phyloP scores from a whole-genome alignment of 2,329 filamentous ascomycete genomes.

The Cladosporium colombiae region DNA sequence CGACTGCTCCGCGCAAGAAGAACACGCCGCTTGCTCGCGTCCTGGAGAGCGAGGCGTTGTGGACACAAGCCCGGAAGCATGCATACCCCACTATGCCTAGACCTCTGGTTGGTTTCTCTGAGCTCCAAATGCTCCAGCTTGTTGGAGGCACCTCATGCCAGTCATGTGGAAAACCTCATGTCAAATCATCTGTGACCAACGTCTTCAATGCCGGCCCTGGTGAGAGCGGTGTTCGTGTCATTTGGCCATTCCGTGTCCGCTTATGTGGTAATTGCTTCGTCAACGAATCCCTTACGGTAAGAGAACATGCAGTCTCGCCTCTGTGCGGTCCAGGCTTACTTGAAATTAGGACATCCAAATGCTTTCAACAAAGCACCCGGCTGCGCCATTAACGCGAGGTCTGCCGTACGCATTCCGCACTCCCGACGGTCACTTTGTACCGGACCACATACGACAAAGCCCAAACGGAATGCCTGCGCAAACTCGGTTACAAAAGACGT shows the following conservation, averaged over 20 bases:
- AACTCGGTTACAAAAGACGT: constrained; percentile 64
- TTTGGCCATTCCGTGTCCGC: constrained; percentile 72
- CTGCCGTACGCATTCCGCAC: constrained; percentile 69
- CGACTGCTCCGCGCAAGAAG: constrained; percentile 9
- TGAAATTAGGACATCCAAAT: constrained; percentile 66
- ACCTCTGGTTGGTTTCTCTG: constrained; percentile 64
- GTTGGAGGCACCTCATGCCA: constrained; percentile 66
- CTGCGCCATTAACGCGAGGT: constrained; percentile 64
- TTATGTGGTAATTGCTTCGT: constrained; percentile 68
- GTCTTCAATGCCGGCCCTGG: constrained; percentile 64
- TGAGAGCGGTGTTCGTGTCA: constrained; percentile 57
- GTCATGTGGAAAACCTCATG: constrained; percentile 58
- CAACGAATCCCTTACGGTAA: constrained; percentile 65
- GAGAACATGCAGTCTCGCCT: constrained; percentile 21
- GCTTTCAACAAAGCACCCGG: constrained; percentile 56
- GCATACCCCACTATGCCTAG: constrained; percentile 68
- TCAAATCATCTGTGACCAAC: constrained; percentile 36
- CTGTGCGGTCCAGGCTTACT: constrained; percentile 28
- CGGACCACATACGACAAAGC: constrained; percentile 57
- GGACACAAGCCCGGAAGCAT: constrained; percentile 67
- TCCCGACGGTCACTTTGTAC: constrained; percentile 60
- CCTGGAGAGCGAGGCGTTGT: constrained; percentile 66
- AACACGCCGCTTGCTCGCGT: constrained; percentile 25
- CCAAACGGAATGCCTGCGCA: constrained; percentile 49
- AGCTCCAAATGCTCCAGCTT: constrained; percentile 76